These are phyloP conservation scores for Diaporthe velutina DNA, from an alignment of 2,329 filamentous ascomycete species.

Conservation along the genomic window DNA sequence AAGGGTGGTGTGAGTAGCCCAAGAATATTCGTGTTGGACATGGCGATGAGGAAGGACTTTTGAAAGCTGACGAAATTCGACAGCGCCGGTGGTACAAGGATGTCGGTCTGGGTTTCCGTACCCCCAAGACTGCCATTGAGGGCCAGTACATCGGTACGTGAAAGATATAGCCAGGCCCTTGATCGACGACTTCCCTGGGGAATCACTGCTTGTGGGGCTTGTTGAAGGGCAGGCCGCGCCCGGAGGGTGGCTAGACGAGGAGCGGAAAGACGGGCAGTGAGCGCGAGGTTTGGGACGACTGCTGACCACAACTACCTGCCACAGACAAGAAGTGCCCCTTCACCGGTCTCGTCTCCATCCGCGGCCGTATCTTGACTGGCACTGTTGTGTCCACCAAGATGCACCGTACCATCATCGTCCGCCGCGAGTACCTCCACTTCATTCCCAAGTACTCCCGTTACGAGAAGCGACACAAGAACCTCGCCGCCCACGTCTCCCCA, in stretches of 20 bases:
- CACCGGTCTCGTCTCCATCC: constrained; percentile 98
- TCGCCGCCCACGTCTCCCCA: constrained; percentile 97
- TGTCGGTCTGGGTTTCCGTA: constrained; percentile 98
- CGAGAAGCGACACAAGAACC: constrained; percentile 99
- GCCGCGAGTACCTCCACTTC: constrained; percentile 99
- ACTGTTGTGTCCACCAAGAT: constrained; percentile 99
- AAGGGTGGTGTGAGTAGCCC: constrained; percentile 87
- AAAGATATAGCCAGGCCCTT: constrained; percentile 2
- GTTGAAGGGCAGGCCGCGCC: constrained; percentile 2
- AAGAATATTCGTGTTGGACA: not conserved
- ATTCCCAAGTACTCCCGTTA: constrained; percentile 99
- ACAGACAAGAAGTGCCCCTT: constrained; percentile 99
- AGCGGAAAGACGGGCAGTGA: not conserved
- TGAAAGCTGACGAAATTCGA: constrained; percentile 33
- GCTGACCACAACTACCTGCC: constrained; percentile 39
- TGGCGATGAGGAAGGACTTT: not conserved
- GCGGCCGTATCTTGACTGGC: constrained; percentile 99
- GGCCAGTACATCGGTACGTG: constrained; percentile 98
- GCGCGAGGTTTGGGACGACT: constrained; percentile 28
- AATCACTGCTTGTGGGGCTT: not conserved
- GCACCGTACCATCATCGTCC: constrained; percentile 99
- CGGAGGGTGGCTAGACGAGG: not conserved
- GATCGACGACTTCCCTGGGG: not conserved
- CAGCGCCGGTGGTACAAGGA: constrained; percentile 87
- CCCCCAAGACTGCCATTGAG: constrained; percentile 98